Base-by-base conservation (phyloP, 805 yeast genomes). In the Yarrowia sp. region DNA sequence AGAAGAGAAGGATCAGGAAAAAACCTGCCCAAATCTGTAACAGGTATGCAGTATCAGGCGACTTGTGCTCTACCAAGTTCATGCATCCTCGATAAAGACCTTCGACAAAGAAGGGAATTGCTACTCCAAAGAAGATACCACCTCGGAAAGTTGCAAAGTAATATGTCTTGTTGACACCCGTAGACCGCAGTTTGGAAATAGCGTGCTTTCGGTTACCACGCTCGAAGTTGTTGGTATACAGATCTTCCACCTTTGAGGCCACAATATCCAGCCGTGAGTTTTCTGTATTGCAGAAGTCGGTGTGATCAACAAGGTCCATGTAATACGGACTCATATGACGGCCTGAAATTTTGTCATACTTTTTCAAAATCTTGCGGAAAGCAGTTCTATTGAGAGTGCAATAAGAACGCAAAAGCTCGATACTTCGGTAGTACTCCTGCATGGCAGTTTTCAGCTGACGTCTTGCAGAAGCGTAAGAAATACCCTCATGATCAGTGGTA, bases 11-110 rank as follows among this genome's bases (percentile, higher is more conserved):
- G 5, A 87, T 74, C 66, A 92, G 71, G 69, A 91, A 83, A 74
- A 91, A 92, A 1, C 98, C 98, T 8, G 88, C 98, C 96, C 97
- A 95, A 3, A 95, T 80, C 71, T 96, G 98, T 44, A 93, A 74
- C 65, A 93, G 71, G 66, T 77, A 86, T 48, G 74, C 77, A 0
- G 87, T 89, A 67, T 87, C 88, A 0, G 84, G 84, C 2, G 84
- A 73, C 4, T 65, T 67, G 0, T 80, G 78, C 15, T 78, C 74
- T 13, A 75, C 72, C 0, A 80, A 67, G 28, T 81, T 81, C 17
- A 73, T 65, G 10, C 87, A 75, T 0, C 87, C 92, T 3, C 76
- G 68, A 64, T 80, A 81, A 1, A 90, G 65, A 0, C 89, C 87
- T 65, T 86, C 81, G 0, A 80, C 72, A n/a, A 89, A 77, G 15